Evolutionary conservation across 2,329 filamentous ascomycete genomes (phyloP), one percentile per base, ranked within the genome.

Genomic region (Setomelanomma holmii): DNA sequence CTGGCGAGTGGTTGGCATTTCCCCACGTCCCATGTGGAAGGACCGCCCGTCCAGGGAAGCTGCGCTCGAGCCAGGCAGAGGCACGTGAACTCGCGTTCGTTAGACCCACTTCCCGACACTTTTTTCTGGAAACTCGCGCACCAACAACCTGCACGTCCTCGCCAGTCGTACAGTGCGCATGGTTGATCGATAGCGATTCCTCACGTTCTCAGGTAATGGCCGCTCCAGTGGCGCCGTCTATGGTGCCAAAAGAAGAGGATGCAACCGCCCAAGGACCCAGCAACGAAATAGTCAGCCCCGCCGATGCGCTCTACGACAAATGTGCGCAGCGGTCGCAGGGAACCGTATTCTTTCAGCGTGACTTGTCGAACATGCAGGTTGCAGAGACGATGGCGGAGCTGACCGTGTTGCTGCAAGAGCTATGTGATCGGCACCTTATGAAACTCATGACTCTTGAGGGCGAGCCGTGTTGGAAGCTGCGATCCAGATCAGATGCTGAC

Each of bases 271-370:
- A 47, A 27, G 45, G 47, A 24, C 16, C 50, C 30, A 51, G 39
- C 30, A 55, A 55, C 11, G 56, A 61, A 40, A 51, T 45, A 36
- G 43, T 46, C 45, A 59, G 51, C 43, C 63, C 63, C 55, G 66
- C 62, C 45, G 71, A 75, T 33, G 56, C 63, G 43, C 69, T 76
- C 22, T 76, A 76, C 67, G 67, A 75, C 46, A 72, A 68, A 65
- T 75, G 74, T 64, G 68, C 68, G 24, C 56, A 69, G 46, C 52
- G 64, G 43, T 63, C 67, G 4, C 56, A 68, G 22, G 72, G 67
- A 55, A 74, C 73, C 34, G 60, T 75, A 44, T 76, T 75, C 63
- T 73, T 72, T 60, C 74, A 76, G 64, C 70, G 71, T 55, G 74
- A 76, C 24, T 58, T 76, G 20, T 67, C 67, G 20, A 69, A 68